Evolutionary conservation across 2,329 filamentous ascomycete species (phyloP).

Genomic region (Pestalotiopsis sp.): DNA sequence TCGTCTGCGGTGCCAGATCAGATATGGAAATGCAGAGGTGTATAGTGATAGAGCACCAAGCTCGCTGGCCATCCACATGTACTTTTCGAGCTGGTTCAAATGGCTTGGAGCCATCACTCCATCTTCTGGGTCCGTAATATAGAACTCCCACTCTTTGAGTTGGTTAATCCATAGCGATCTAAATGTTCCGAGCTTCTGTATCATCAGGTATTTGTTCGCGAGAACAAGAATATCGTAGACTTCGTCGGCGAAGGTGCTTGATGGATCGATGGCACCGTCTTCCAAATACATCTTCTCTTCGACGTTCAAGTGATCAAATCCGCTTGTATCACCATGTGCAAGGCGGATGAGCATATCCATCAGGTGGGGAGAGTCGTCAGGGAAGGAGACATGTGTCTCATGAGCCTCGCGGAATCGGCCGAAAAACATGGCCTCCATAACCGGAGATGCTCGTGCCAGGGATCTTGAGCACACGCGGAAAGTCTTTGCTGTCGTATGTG

Average conservation of each 20-base stretch:
- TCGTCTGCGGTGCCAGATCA: not conserved
- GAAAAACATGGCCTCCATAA: not conserved
- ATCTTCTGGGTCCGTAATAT: too few relatives aligned
- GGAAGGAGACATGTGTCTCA: not conserved
- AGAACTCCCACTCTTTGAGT: not conserved
- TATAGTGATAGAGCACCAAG: not conserved
- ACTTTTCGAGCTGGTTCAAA: not conserved
- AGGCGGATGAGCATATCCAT: not conserved
- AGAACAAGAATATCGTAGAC: not conserved
- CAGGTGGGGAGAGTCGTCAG: not conserved
- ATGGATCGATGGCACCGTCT: too few relatives aligned
- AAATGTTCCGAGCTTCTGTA: not conserved
- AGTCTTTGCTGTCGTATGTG: not conserved
- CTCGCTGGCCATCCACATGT: not conserved
- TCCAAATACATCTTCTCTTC: too few relatives aligned
- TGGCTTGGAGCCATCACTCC: too few relatives aligned
- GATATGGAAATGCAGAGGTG: not conserved
- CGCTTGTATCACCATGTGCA: not conserved
- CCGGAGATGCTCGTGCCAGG: not conserved
- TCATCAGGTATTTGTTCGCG: not conserved
- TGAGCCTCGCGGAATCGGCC: not conserved
- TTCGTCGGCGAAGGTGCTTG: not conserved
- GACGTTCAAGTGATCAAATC: fast-evolving
- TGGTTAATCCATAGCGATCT: not conserved
- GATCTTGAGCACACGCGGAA: not conserved